phyloP scores from a whole-genome alignment of 768 basidiomycete genomes.

The Trametes gibbosa region DNA sequence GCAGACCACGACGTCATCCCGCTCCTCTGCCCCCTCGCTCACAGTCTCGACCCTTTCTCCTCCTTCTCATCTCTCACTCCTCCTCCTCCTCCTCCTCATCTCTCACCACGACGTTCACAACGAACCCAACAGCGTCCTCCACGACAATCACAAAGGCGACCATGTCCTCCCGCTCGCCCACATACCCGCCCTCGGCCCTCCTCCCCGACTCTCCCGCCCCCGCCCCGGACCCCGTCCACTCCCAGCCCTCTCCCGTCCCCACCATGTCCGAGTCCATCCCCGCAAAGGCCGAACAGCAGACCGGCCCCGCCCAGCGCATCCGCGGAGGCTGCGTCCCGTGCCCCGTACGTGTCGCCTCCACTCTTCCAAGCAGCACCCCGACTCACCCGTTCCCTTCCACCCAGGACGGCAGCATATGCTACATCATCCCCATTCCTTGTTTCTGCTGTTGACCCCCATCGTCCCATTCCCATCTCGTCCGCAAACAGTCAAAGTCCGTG shows the following conservation, averaged over 20 bases:
- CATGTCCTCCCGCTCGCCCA: neutral
- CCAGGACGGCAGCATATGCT: conserved; percentile 9
- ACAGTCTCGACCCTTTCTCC: conserved; percentile 21
- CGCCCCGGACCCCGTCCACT: neutral
- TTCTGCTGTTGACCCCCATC: neutral
- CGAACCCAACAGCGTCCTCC: no score
- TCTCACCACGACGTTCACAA: neutral
- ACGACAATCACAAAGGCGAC: no score
- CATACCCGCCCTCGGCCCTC: conserved; percentile 1
- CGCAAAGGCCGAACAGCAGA: neutral
- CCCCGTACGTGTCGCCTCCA: neutral
- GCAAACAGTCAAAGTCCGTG: no score
- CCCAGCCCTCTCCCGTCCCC: neutral
- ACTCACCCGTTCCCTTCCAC: neutral
- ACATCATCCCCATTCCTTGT: conserved; percentile 10
- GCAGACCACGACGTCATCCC: neutral
- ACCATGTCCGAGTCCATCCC: neutral
- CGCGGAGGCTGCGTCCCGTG: conserved; percentile 6
- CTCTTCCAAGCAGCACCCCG: no score
- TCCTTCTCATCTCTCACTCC: conserved; percentile 18
- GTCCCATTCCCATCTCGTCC: no score
- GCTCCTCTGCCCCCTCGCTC: neutral
- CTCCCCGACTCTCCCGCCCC: neutral
- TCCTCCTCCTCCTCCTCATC: conserved; percentile 3
- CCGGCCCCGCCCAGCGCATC: neutral